phyloP scores from a whole-genome alignment of 2,329 filamentous ascomycete genomes.

The Cladorrhinum sp. region DNA sequence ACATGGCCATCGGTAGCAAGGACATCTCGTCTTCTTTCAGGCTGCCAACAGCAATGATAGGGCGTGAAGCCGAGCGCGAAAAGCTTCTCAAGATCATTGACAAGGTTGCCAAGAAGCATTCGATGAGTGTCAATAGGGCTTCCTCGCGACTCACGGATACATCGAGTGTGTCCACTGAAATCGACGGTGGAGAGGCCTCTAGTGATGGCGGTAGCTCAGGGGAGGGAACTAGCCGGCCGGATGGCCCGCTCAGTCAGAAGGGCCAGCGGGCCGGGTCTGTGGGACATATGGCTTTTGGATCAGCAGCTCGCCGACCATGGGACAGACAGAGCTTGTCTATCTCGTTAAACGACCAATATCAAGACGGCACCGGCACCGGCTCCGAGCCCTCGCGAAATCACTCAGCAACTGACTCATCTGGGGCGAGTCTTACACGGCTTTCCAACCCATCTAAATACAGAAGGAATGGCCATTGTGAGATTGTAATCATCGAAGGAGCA shows the following conservation, averaged over 20 bases:
- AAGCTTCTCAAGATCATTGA: conserved; percentile 73
- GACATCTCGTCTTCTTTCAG: conserved; percentile 93
- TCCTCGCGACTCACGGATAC: conserved; percentile 50
- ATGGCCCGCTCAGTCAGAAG: conserved; percentile 44
- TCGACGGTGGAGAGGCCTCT: conserved; percentile 50
- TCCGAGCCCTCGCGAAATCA: conserved; percentile 39
- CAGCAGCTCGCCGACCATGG: conserved; percentile 48
- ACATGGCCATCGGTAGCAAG: conserved; percentile 74
- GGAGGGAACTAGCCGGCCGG: conserved; percentile 49
- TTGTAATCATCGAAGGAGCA: conserved; percentile 59
- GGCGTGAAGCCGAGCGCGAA: conserved; percentile 68
- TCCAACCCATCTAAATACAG: conserved; percentile 57
- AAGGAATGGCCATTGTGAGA: conserved; percentile 61
- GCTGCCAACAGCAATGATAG: conserved; percentile 77
- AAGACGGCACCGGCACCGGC: conserved; percentile 45
- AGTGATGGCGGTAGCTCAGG: conserved; percentile 60
- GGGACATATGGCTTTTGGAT: conserved; percentile 41
- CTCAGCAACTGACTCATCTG: conserved; percentile 42
- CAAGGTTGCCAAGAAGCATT: conserved; percentile 66
- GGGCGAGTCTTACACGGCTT: conserved; percentile 50
- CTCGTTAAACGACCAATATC: conserved; percentile 41
- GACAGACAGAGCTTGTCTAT: conserved; percentile 52
- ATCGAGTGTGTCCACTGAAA: conserved; percentile 52
- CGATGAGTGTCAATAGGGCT: conserved; percentile 42
- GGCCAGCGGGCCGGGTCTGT: conserved; percentile 40